Base-by-base conservation (phyloP, 192 early-diverging fungal species). In the Podila verticillata region DNA sequence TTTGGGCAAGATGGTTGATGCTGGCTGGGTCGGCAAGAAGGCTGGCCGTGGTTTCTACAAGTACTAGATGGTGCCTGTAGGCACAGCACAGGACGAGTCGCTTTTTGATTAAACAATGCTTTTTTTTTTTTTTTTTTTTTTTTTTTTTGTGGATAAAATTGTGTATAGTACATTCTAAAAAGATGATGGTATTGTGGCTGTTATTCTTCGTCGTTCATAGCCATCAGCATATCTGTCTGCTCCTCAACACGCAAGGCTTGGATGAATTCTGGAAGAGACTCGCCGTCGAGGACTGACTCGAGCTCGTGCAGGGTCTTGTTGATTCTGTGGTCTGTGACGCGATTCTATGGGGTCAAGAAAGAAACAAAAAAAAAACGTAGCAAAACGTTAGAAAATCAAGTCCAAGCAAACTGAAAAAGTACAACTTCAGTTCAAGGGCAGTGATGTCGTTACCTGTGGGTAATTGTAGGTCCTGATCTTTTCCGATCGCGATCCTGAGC, bases 11-110 rank as follows among this genome's bases (percentile, higher is more conserved):
- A 95, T 95, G 77, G 97, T 99, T 24, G 95, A 98, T 84, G 96
- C 97, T 39, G 97, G 97, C 7, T 97, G 94, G 93, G 79, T 97
- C 58, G 97, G 96, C 48, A 96, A 95, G 82, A 99, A 99, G 87
- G 73, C 82, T 44, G 95, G 95, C 48, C 85, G 89, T 63, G 97
- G 97, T 34, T 94, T 99, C 84, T 98, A 98, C 86, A 85, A 87
- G 29, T 98, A 98, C 82, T 73, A 83, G 56, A 35, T 15, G 51
- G 13, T n/a, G n/a, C n/a, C n/a, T n/a, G n/a, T n/a, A n/a, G n/a
- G n/a, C n/a, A 44, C 39, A 15, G 7, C 39, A 39, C 9, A 13
- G 22, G 51, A 26, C 17, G 49, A 0, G 39, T 15, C 1, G 12
- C 39, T 44, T 44, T 39, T 44, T 15, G 39, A 44, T 44, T 44